phyloP scores from a whole-genome alignment of 371 early-diverging fungal species.

The Mycotypha africana region DNA sequence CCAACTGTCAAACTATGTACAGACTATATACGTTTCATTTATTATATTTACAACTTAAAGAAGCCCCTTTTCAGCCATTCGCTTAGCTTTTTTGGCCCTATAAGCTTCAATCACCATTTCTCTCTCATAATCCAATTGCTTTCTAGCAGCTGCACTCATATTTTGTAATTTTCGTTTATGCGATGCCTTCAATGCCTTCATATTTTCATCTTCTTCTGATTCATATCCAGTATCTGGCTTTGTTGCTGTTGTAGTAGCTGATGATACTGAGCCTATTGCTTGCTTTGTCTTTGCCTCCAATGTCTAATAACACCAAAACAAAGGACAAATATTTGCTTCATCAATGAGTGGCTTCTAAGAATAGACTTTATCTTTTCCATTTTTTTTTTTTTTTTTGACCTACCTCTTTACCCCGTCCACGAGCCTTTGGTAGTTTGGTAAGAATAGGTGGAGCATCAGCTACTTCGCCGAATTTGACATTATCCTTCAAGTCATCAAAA shows the following conservation, averaged over 20 bases:
- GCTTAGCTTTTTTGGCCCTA: constrained; percentile 45
- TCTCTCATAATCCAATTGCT: constrained; percentile 37
- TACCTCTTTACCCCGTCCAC: constrained; percentile 37
- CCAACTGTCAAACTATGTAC: no score
- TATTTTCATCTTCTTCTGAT: constrained; percentile 42
- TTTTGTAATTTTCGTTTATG: constrained; percentile 38
- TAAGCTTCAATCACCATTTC: constrained; percentile 38
- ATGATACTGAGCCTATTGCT: constrained; percentile 4
- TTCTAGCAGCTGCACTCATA: constrained; percentile 39
- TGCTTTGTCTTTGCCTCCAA: constrained; percentile 23
- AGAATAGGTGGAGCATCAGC: constrained; percentile 51
- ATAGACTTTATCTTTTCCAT: no score
- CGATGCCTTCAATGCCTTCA: constrained; percentile 42
- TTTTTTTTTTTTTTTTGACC: not conserved
- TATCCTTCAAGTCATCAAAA: constrained; percentile 48
- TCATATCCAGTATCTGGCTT: constrained; percentile 23
- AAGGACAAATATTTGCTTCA: no score
- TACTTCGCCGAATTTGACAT: constrained; percentile 55
- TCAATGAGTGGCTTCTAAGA: not conserved
- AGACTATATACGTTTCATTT: no score
- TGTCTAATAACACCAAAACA: no score
- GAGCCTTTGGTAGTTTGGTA: constrained; percentile 44
- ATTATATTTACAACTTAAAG: no score
- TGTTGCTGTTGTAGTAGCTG: constrained; percentile 4
- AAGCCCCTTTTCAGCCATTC: no score